Percentiles rank a stretch among this genome's conserved stretches.
Conservation (phyloP, 1,284 basidiomycete species). For the Ceratobasidium sp. region DNA sequence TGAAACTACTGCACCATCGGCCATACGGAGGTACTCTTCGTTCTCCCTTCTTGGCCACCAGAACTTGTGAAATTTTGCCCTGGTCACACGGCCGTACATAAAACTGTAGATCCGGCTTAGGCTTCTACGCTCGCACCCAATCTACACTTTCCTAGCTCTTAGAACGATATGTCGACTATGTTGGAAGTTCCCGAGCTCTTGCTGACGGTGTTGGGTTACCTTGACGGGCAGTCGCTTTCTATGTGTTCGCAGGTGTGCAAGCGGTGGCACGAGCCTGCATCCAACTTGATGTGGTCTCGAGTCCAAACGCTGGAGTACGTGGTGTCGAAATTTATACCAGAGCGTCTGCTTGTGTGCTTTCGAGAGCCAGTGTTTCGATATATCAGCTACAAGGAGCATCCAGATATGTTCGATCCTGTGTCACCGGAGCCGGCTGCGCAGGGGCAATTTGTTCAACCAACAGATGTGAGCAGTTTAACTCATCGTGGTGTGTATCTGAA, state of each 20-base stretch:
- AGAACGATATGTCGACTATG: background rate
- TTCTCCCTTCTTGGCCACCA: too few relatives aligned
- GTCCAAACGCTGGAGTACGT: background rate
- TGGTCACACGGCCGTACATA: constrained; percentile 25
- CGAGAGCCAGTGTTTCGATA: background rate
- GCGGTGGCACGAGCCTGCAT: constrained; percentile 5
- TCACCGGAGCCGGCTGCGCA: too few relatives aligned
- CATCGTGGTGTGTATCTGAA: background rate
- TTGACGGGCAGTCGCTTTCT: background rate
- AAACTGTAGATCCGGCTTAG: too few relatives aligned
- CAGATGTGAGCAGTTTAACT: background rate
- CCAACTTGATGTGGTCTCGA: constrained; percentile 22
- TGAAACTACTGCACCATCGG: too few relatives aligned
- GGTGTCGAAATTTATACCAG: background rate
- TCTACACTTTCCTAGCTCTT: too few relatives aligned
- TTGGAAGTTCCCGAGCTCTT: constrained; percentile 22
- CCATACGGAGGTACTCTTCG: too few relatives aligned
- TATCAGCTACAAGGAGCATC: background rate
- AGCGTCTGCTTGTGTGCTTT: background rate
- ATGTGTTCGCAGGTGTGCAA: constrained; percentile 5
- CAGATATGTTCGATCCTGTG: too few relatives aligned
- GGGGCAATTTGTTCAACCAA: background rate
- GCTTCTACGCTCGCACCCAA: too few relatives aligned
- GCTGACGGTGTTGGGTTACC: background rate
- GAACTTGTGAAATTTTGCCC: too few relatives aligned